phyloP scores from a whole-genome alignment of 345 rosid species.

The Carallia brachiata region DNA sequence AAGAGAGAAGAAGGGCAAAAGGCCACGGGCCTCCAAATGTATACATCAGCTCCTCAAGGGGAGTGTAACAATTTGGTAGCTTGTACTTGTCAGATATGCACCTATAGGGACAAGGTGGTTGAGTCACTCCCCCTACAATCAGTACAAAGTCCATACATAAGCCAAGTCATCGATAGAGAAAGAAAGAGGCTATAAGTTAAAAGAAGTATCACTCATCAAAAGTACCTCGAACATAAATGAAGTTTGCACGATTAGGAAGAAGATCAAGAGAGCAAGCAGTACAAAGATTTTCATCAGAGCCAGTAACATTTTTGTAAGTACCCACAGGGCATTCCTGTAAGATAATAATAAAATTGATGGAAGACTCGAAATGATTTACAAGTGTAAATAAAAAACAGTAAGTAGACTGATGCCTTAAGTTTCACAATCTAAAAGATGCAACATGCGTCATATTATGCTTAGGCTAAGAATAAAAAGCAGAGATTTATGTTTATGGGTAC shows the following conservation, averaged over 20 bases:
- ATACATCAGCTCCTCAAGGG: slow-evolving; percentile 89
- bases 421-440: too few relatives aligned
- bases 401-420: too few relatives aligned
- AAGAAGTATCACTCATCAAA: slow-evolving; percentile 8
- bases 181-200: slow-evolving; percentile 7
- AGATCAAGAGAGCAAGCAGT: slow-evolving; percentile 71
- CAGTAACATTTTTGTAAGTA: slow-evolving; percentile 80
- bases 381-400: too few relatives aligned
- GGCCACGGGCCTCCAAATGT: slow-evolving; percentile 94
- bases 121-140: slow-evolving; percentile 73
- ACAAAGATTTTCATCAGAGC: slow-evolving; percentile 83
- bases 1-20: slow-evolving; percentile 69
- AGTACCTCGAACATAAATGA: slow-evolving; percentile 78
- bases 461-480: too few relatives aligned
- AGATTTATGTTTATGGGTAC: too few relatives aligned
- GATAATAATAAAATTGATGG: slow-evolving; percentile 8
- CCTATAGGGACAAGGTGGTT: slow-evolving; percentile 73
- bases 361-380: background rate
- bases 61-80: slow-evolving; percentile 94
- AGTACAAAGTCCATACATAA: slow-evolving; percentile 18
- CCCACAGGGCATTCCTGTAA: slow-evolving; percentile 95
- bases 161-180: background rate
- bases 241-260: slow-evolving; percentile 84
- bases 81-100: slow-evolving; percentile 89
- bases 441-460: too few relatives aligned